Evolutionary conservation across 306 rosid genomes (phyloP), one percentile per base, ranked within the genome.

Genomic region (Cajanus cajan): DNA sequence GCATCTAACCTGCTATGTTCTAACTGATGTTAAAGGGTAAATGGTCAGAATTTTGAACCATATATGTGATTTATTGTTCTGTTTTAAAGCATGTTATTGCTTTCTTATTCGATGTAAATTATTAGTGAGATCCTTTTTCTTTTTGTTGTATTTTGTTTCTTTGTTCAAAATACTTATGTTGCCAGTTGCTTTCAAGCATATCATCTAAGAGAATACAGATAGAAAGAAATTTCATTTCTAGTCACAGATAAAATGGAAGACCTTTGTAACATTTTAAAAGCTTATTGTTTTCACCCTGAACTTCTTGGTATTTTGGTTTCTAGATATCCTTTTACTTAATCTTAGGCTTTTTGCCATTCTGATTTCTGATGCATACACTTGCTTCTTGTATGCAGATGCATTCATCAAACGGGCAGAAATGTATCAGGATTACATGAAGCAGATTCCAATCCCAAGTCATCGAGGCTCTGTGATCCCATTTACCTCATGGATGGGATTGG

Each of bases 401-500:
- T 72, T 95, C 84, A 78, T 58, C 37, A 87, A 76, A 80, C 84
- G 93, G 83, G 99, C 99, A 24, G 91, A 84, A 84, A 89, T 93
- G 96, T 95, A 95, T 90, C 99, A 91, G 80, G 96, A 89, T 5
- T 93, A 88, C 90, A 95, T 90, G 98, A 93, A 89, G 86, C 97
- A 80, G 74, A 73, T 95, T 62, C 92, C 94, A 47, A 82, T 95
- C 78, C 99, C 99, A 10, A 79, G 66, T 12, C 80, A 22, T 24
- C 94, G 96, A 43, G 99, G 98, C 45, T 89, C 98, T 43, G 77
- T 91, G 16, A 89, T 95, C 68, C 98, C 98, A 4, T 95, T 76
- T 79, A 89, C 80, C 39, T 77, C 99, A 25, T 95, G 99, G 99
- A 85, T 83, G 87, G 97, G 96, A 70, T 68, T 95, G 54, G 98